Evolutionary conservation across 768 basidiomycete genomes (phyloP).

Genomic region (Phaeolepiota aurea): DNA sequence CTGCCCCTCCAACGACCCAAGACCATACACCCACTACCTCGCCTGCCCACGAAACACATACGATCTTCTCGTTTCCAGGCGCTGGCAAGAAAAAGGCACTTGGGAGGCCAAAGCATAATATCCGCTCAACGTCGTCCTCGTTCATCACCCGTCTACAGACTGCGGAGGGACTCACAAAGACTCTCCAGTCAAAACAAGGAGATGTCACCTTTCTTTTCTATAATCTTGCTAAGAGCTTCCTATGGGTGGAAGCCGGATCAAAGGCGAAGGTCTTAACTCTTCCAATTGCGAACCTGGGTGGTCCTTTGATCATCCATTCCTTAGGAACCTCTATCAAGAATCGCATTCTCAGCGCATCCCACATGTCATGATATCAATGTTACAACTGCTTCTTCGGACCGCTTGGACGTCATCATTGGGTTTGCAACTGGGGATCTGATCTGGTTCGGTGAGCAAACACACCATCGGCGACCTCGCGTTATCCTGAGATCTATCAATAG

Average conservation of each 20-base stretch:
- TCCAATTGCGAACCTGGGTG: not conserved
- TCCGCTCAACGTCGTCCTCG: slow-evolving; percentile 84
- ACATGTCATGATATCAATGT: slow-evolving; percentile 89
- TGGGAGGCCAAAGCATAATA: slow-evolving; percentile 74
- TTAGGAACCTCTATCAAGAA: slow-evolving; percentile 82
- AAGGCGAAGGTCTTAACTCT: slow-evolving; percentile 62
- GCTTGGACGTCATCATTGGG: slow-evolving; percentile 84
- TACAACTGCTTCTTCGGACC: slow-evolving; percentile 67
- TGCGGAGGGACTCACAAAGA: slow-evolving; percentile 66
- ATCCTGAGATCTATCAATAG: slow-evolving; percentile 24
- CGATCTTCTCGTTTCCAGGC: slow-evolving; percentile 48
- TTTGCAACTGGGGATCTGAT: slow-evolving; percentile 92
- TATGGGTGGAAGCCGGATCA: slow-evolving; percentile 82
- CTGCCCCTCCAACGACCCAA: slow-evolving; percentile 31
- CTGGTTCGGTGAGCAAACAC: slow-evolving; percentile 69
- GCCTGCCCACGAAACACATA: slow-evolving; percentile 36
- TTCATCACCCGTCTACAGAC: slow-evolving; percentile 86
- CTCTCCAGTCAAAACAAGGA: slow-evolving; percentile 71
- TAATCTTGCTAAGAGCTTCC: slow-evolving; percentile 74
- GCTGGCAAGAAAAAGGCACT: slow-evolving; percentile 53
- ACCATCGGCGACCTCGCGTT: slow-evolving; percentile 4
- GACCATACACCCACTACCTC: slow-evolving; percentile 24
- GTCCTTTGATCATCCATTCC: slow-evolving; percentile 6
- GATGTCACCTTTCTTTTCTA: slow-evolving; percentile 84
- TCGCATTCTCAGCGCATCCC: slow-evolving; percentile 80